Conservation (phyloP, 768 basidiomycete genomes). For the Tulasnella sp. region DNA sequence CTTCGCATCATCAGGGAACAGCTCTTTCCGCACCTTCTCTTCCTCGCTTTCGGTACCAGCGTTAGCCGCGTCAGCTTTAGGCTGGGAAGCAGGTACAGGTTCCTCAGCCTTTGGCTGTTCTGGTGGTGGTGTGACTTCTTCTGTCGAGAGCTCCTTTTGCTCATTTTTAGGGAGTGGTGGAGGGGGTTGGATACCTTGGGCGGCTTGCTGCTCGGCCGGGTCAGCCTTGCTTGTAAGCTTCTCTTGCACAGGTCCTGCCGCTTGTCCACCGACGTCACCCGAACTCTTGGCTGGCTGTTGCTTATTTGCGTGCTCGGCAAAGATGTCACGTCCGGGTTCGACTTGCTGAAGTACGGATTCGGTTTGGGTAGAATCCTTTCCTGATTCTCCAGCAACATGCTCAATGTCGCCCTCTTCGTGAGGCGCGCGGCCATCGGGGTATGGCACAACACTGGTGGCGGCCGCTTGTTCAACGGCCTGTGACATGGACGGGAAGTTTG, state of each 20-base stretch:
- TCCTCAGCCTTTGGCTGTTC: conserved; percentile 16
- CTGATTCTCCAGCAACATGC: conserved; percentile 29
- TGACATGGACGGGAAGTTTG: not conserved
- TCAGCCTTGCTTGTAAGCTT: not conserved
- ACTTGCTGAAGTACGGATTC: conserved; percentile 43
- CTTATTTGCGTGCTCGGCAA: conserved; percentile 33
- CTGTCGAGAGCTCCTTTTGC: conserved; percentile 22
- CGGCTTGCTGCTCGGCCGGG: conserved; percentile 16
- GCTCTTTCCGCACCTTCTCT: conserved; percentile 33
- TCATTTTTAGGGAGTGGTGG: conserved; percentile 17
- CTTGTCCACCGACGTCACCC: not conserved
- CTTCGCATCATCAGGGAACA: conserved; percentile 31
- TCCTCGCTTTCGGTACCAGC: conserved; percentile 25
- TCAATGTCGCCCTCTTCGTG: conserved; percentile 36
- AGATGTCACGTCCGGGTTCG: conserved; percentile 70
- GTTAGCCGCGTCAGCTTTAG: conserved; percentile 18
- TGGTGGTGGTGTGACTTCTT: conserved; percentile 33
- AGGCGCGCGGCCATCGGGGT: not conserved
- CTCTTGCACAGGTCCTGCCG: not conserved
- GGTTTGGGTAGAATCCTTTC: conserved; percentile 25
- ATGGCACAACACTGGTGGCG: not conserved
- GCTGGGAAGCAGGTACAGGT: conserved; percentile 18
- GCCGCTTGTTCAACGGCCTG: not conserved
- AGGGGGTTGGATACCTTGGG: conserved; percentile 16
- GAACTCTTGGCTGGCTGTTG: not conserved